A percentile compares a stretch with the other conserved stretches of the same genome.
Evolutionary conservation across 129 eudicot species (phyloP).

Genomic region (Smallanthus sonchifolius): DNA sequence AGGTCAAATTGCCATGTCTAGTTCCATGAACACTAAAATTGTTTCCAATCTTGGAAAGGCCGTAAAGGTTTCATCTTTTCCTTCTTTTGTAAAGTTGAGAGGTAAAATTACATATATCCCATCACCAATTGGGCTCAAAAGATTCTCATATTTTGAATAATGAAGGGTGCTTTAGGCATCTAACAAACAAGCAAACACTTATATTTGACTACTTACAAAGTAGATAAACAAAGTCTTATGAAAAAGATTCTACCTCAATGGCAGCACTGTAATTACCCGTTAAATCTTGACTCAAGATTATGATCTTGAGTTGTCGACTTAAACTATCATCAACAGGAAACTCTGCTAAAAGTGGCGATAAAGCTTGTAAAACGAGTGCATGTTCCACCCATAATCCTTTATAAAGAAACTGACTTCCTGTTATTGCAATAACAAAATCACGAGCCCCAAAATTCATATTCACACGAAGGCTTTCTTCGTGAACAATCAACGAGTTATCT

Average conservation of each 20-base stretch:
- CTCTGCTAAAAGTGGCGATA: slow-evolving; percentile 52
- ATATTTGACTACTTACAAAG: too few species aligned
- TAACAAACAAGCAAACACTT: too few species aligned
- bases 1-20: not conserved
- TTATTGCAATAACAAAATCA: slow-evolving; percentile 64
- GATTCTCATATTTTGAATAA: too few species aligned
- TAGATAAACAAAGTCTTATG: not conserved
- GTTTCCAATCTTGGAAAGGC: not conserved
- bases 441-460: slow-evolving; percentile 39
- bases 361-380: slow-evolving; percentile 75
- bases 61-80: not conserved
- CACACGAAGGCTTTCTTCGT: slow-evolving; percentile 30
- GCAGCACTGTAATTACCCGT: slow-evolving; percentile 62
- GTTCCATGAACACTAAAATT: not conserved
- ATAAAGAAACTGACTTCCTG: slow-evolving; percentile 65
- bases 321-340: slow-evolving; percentile 31
- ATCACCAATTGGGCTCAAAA: too few species aligned
- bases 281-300: slow-evolving; percentile 52
- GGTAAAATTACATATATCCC: slow-evolving; percentile 4
- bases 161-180: too few species aligned
- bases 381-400: slow-evolving; percentile 92
- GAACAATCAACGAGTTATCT: slow-evolving; percentile 23
- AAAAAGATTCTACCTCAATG: slow-evolving; percentile 44
- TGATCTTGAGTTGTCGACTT: slow-evolving; percentile 48
- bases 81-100: not conserved